These are phyloP conservation scores for Trametes meyenii DNA, from an alignment of 768 basidiomycete genomes.

Conservation along the genomic window DNA sequence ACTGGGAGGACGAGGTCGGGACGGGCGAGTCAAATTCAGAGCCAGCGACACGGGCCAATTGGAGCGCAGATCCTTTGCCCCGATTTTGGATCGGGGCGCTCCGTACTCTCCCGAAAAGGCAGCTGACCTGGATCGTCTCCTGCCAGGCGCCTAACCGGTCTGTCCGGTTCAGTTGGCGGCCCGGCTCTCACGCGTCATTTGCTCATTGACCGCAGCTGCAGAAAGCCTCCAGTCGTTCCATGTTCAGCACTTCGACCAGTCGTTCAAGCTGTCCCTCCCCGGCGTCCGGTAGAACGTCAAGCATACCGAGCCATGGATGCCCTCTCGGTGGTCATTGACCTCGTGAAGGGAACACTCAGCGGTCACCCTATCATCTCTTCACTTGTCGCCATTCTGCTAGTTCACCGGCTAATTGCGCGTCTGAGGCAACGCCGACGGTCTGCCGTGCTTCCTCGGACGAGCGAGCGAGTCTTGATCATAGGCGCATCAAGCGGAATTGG, in stretches of 20 bases:
- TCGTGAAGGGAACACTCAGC: constrained; percentile 1
- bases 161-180: not conserved
- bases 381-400: constrained; percentile 19
- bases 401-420: constrained; percentile 13
- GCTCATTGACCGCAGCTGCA: not conserved
- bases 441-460: constrained; percentile 36
- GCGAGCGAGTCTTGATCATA: constrained; percentile 78
- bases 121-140: not conserved
- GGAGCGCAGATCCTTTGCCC: not conserved
- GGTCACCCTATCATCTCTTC: constrained; percentile 13
- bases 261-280: not conserved
- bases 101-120: constrained; percentile 9
- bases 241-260: not conserved
- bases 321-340: not conserved
- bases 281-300: not conserved
- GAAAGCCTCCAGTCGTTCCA: not conserved
- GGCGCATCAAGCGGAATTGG: constrained; percentile 90
- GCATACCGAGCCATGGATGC: not conserved
- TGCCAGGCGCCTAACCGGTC: not conserved
- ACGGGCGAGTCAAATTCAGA: not conserved
- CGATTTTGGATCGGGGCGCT: constrained; percentile 8
- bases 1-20: not conserved
- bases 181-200: not conserved
- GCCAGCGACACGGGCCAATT: constrained; percentile 2
- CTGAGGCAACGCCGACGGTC: constrained; percentile 32